A percentile compares a stretch with the other conserved stretches of the same genome.
phyloP scores from a whole-genome alignment of 192 early-diverging fungal genomes.

The Mortierella claussenii region DNA sequence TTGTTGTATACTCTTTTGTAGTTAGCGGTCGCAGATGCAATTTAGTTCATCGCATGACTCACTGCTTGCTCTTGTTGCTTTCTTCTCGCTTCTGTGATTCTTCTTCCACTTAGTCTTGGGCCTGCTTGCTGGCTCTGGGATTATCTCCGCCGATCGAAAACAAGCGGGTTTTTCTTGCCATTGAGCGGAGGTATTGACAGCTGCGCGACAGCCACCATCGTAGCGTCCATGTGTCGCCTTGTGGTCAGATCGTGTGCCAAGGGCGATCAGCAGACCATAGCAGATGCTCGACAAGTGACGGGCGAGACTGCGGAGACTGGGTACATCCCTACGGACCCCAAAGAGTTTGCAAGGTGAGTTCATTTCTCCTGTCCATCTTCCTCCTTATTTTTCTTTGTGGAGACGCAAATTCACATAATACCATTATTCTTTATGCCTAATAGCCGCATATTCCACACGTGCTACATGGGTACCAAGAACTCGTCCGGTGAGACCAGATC shows the following conservation, averaged over 20 bases:
- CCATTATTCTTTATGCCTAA: not conserved
- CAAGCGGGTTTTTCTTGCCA: constrained; percentile 93
- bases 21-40: no score
- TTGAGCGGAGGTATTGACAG: constrained; percentile 98
- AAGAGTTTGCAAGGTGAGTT: constrained; percentile 79
- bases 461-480: constrained; percentile 96
- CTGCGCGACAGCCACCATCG: constrained; percentile 89
- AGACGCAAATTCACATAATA: no score
- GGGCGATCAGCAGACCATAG: constrained; percentile 72
- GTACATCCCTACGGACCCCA: constrained; percentile 80
- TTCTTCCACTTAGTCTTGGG: constrained; percentile 70
- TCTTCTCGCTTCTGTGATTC: not conserved
- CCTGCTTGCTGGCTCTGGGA: constrained; percentile 99
- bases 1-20: no score
- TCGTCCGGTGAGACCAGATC: constrained; percentile 86
- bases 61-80: no score
- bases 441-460: constrained; percentile 88
- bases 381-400: no score
- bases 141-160: constrained; percentile 92
- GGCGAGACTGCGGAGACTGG: constrained; percentile 65
- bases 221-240: constrained; percentile 90
- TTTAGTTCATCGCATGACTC: no score
- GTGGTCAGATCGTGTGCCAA: constrained; percentile 74
- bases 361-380: no score
- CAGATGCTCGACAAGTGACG: constrained; percentile 73